A percentile compares a stretch with the other conserved stretches of the same genome.
phyloP scores from a whole-genome alignment of 148 eudicot species.

The Rhododendron griersonianum region DNA sequence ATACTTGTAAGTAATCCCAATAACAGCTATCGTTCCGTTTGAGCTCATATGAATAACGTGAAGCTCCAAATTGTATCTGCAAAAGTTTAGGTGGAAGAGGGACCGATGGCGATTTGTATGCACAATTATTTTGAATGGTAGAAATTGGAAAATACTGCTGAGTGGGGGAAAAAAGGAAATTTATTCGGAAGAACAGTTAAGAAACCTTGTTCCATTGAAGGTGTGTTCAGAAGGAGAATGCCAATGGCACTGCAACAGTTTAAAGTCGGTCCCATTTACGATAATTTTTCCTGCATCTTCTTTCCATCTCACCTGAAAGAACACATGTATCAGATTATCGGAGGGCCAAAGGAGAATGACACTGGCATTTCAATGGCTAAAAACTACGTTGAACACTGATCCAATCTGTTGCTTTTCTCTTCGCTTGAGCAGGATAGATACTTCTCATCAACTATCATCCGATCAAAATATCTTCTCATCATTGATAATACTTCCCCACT shows the following conservation, averaged over 20 bases:
- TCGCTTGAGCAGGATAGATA: not conserved
- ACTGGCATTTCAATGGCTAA: not conserved
- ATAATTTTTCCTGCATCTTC: slow-evolving; percentile 31
- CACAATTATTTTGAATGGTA: not conserved
- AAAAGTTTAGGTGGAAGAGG: not conserved
- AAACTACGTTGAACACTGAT: not conserved
- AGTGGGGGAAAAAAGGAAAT: not conserved
- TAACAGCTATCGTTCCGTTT: slow-evolving; percentile 14
- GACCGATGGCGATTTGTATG: not conserved
- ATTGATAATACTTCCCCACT: not conserved
- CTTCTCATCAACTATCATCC: not conserved
- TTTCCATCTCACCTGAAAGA: slow-evolving; percentile 32
- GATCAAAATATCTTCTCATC: not conserved
- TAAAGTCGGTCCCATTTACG: slow-evolving; percentile 24
- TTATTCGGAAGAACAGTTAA: not conserved
- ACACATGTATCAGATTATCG: not conserved
- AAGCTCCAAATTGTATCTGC: slow-evolving; percentile 22
- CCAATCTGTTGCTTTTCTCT: not conserved
- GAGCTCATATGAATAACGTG: slow-evolving; percentile 30
- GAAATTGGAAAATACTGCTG: not conserved
- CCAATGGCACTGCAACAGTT: slow-evolving; percentile 35
- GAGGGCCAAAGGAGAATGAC: not conserved
- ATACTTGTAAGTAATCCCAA: slow-evolving; percentile 25
- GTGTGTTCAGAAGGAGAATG: slow-evolving; percentile 44
- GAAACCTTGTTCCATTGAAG: slow-evolving; percentile 30